Base-by-base conservation (phyloP, 768 basidiomycete species). In the Podaxis carcinomalis region DNA sequence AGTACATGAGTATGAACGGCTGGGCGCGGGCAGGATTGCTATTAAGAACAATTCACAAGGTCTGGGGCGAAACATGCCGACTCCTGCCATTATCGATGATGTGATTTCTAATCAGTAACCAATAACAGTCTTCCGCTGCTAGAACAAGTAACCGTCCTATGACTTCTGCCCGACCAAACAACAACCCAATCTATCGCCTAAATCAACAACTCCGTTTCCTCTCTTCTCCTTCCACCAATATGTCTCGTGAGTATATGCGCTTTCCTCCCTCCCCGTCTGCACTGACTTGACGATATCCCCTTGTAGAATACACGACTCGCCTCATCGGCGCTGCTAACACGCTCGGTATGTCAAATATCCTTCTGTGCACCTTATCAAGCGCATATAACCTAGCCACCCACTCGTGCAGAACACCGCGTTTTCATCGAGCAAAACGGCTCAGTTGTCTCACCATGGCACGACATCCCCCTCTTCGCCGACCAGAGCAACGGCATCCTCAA, bases 381-480 rank as follows among this genome's bases (percentile, higher is more conserved):
- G n/a, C 23, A 23, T 58, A 23, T 55, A 25, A 70, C 71, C 65
- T 68, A 27, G 64, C 65, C 49, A 56, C 65, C 68, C n/a, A 65
- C 69, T 68, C 64, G 14, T 51, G 52, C 75, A 98, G 97, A 98
- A 68, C 93, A 98, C 80, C 90, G 96, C 66, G 89, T 96, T 62
- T 99, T 77, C 84, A 86, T 94, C 77, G 95, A 98, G 75, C 89
- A 92, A 71, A 89, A 91, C 68, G 89, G 90, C 68, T 82, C 84
- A 57, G 89, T 92, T 73, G 77, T 92, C 58, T 93, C 93, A 10
- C 81, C 90, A 62, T 94, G 88, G 85, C 97, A 98, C 72, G 97
- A 99, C 78, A 91, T 99, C 73, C 94, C 96, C 10, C 94, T 98
- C 70, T 98, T 97, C 74, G 95, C 95, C 57, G 94, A 99, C 78